Evolutionary conservation across 768 basidiomycete genomes (phyloP).

Genomic region (Pleurotus platypus): DNA sequence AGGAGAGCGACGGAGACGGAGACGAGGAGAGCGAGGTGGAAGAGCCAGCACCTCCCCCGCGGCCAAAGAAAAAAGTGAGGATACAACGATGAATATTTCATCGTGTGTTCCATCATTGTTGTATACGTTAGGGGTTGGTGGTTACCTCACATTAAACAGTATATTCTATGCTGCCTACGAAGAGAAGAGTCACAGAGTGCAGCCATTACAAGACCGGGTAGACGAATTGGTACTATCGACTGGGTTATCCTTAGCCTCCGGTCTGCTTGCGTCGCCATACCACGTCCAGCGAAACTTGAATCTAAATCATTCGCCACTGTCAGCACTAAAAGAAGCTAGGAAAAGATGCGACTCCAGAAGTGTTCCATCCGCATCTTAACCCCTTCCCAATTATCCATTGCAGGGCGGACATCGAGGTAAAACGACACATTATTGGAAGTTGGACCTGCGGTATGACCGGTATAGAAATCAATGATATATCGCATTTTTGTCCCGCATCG

Average conservation of each 20-base stretch:
- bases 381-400: constrained; percentile 93
- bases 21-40: constrained; percentile 41
- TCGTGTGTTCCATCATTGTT: too few relatives aligned
- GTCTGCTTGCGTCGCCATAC: too few relatives aligned
- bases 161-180: too few relatives aligned
- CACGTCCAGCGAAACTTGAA: too few relatives aligned
- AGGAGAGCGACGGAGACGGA: constrained; percentile 41
- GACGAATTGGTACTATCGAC: too few relatives aligned
- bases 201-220: too few relatives aligned
- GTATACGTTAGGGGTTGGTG: too few relatives aligned
- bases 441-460: constrained; percentile 48
- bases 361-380: constrained; percentile 72
- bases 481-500: constrained; percentile 86
- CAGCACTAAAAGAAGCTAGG: not conserved
- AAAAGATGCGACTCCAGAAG: constrained; percentile 34
- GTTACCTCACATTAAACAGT: too few relatives aligned
- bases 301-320: constrained; percentile 2
- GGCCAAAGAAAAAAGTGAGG: constrained; percentile 54
- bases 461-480: constrained; percentile 98
- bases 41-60: constrained; percentile 12
- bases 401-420: constrained; percentile 92
- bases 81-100: constrained; percentile 31
- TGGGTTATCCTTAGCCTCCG: too few relatives aligned
- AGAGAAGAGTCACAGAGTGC: too few relatives aligned
- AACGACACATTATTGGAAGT: constrained; percentile 67